phyloP scores from a whole-genome alignment of 257 asterid species.

The Lycium barbarum region DNA sequence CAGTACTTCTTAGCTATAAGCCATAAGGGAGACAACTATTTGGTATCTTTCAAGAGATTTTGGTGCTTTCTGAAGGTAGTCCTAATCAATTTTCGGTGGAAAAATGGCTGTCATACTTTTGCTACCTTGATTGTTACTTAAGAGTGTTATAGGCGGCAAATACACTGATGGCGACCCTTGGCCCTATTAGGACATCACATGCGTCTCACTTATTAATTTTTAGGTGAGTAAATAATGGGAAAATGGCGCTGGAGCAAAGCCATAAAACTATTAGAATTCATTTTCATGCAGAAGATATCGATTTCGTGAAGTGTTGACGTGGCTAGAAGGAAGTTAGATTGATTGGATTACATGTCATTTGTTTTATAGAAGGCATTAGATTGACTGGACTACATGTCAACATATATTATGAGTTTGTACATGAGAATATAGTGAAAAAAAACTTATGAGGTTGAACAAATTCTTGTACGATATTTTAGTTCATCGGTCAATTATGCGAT shows the following conservation, averaged over 20 bases:
- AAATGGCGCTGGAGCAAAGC: not conserved
- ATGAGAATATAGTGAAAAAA: not conserved
- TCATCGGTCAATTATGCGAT: not conserved
- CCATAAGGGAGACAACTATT: not conserved
- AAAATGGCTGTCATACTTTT: constrained; percentile 23
- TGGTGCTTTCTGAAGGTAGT: not conserved
- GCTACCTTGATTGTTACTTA: not conserved
- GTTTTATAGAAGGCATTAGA: not conserved
- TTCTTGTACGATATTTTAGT: not conserved
- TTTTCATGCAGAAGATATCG: not conserved
- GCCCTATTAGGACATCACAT: not conserved
- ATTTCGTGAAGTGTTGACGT: not conserved
- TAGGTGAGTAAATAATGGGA: not conserved
- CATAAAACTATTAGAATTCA: not conserved
- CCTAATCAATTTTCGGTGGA: constrained; percentile 25
- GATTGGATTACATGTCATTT: not conserved
- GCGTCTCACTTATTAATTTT: not conserved
- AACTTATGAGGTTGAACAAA: not conserved
- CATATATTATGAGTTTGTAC: not conserved
- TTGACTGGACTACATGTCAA: not conserved
- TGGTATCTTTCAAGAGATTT: constrained; percentile 29
- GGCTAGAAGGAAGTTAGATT: not conserved
- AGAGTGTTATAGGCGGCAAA: not conserved
- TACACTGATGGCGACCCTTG: not conserved
- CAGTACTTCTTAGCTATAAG: not conserved